Percentiles rank a stretch among this genome's conserved stretches.
phyloP scores from a whole-genome alignment of 345 rosid species.

The Murraya paniculata region DNA sequence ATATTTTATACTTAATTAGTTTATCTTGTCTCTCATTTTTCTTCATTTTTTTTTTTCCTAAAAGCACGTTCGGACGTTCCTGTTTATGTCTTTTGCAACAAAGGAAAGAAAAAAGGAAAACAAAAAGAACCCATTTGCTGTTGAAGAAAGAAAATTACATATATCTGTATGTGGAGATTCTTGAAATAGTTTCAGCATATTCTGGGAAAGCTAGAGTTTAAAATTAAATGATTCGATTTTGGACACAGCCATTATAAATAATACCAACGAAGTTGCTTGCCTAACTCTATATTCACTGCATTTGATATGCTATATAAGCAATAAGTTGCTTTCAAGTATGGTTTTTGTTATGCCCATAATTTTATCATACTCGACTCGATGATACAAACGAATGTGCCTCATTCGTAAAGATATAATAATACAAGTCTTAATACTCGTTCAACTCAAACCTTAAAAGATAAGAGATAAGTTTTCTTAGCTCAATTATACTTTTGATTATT shows the following conservation, averaged over 20 bases:
- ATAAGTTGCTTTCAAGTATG: neutral
- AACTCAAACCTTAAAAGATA: too few species aligned
- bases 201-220: neutral
- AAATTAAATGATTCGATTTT: neutral
- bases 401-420: too few species aligned
- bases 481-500: too few species aligned
- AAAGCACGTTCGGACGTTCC: neutral
- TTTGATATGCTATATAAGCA: neutral
- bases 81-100: neutral
- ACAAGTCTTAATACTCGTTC: rapidly evolving
- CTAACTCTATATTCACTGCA: neutral
- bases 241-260: neutral
- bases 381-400: too few species aligned
- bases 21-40: too few species aligned
- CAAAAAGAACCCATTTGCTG: neutral
- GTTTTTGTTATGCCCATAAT: neutral
- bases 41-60: too few species aligned
- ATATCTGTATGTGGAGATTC: neutral
- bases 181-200: neutral
- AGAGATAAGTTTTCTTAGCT: too few species aligned
- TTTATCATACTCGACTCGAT: too few species aligned
- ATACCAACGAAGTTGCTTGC: neutral
- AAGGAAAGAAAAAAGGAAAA: rapidly evolving
- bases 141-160: neutral
- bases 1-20: neutral